These are phyloP conservation scores for Wickerhamiella nectarea DNA, from an alignment of 805 yeast species.

Conservation along the genomic window DNA sequence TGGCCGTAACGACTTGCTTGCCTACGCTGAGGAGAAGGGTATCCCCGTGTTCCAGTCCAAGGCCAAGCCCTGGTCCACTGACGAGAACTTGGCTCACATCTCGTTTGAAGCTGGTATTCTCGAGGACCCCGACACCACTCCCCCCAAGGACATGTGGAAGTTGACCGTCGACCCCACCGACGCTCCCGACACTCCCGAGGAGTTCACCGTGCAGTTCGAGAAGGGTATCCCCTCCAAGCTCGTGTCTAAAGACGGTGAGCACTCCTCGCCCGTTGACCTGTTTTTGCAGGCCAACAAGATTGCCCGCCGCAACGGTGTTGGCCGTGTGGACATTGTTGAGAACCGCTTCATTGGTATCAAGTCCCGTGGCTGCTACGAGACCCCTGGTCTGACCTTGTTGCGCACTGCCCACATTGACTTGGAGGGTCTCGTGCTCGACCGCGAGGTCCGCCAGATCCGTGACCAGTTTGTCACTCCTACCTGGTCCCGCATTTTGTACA, in stretches of 20 bases:
- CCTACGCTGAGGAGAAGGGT: constrained; percentile 80
- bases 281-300: constrained; percentile 85
- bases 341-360: constrained; percentile 97
- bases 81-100: constrained; percentile 97
- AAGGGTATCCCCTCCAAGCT: constrained; percentile 83
- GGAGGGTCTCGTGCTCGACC: constrained; percentile 92
- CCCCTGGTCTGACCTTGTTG: constrained; percentile 92
- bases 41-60: constrained; percentile 95
- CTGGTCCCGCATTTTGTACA: constrained; percentile 81
- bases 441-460: constrained; percentile 95
- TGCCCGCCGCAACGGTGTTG: constrained; percentile 99
- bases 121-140: constrained; percentile 97
- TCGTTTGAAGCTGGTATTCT: constrained; percentile 98
- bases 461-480: constrained; percentile 90
- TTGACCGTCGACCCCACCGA: constrained; percentile 89
- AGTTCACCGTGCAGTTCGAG: constrained; percentile 64
- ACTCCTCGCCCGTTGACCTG: constrained; percentile 81
- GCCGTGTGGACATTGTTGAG: constrained; percentile 98
- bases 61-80: constrained; percentile 99
- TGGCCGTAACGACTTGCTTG: constrained; percentile 92
- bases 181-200: constrained; percentile 90
- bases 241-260: constrained; percentile 42
- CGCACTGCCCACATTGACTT: constrained; percentile 90
- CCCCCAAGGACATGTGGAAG: constrained; percentile 99
- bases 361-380: constrained; percentile 98